A percentile compares a stretch with the other conserved stretches of the same genome.
Conservation (phyloP, 2,329 filamentous ascomycete species). For the Botrytis galanthina region DNA sequence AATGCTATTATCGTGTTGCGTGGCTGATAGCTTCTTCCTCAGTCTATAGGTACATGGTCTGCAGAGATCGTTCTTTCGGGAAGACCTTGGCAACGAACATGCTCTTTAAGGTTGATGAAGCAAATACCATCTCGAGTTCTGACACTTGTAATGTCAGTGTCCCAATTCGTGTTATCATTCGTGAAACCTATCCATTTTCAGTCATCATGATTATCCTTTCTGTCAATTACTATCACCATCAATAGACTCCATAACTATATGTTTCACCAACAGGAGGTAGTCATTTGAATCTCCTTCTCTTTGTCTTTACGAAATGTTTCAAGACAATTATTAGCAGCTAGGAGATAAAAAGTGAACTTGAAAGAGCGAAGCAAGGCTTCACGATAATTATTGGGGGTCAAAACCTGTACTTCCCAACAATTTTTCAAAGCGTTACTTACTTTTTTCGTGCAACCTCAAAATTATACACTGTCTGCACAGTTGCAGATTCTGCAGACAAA, state of each 20-base stretch:
- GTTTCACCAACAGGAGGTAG: not conserved
- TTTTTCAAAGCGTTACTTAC: slow-evolving; percentile 2
- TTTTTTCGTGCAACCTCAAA: not conserved
- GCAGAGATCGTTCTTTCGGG: slow-evolving; percentile 1
- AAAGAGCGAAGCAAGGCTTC: slow-evolving; percentile 12
- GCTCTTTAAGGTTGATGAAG: not conserved
- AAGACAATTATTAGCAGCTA: not conserved
- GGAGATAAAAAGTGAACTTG: not conserved
- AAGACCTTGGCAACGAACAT: slow-evolving; percentile 7
- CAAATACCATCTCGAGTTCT: not conserved
- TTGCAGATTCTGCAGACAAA: slow-evolving; percentile 3
- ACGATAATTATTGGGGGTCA: not conserved
- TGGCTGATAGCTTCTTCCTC: not conserved
- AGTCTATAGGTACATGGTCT: not conserved
- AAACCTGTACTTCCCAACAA: slow-evolving; percentile 8
- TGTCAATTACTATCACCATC: not conserved
- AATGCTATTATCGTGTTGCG: slow-evolving; percentile 11
- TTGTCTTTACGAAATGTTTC: not conserved
- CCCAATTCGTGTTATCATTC: not conserved
- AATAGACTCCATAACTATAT: not conserved
- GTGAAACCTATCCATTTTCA: slow-evolving; percentile 8
- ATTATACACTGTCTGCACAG: not conserved
- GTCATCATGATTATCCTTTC: not conserved
- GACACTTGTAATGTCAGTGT: slow-evolving; percentile 2
- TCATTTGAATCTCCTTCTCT: not conserved